phyloP scores from a whole-genome alignment of 768 basidiomycete genomes.

The Suillus clintonianus region DNA sequence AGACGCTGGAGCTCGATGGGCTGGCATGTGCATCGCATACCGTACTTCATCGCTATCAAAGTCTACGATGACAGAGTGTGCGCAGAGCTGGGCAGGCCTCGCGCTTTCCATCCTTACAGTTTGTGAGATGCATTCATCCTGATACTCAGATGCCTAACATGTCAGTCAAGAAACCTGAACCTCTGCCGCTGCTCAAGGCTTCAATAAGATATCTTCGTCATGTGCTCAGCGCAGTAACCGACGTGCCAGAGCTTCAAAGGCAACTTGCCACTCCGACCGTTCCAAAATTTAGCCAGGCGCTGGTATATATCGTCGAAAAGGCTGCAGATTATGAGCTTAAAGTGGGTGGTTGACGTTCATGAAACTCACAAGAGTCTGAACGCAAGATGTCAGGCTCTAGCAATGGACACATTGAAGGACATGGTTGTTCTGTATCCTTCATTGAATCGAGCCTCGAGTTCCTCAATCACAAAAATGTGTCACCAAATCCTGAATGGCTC shows the following conservation, averaged over 20 bases:
- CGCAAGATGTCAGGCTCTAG: constrained; percentile 40
- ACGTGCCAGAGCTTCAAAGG: constrained; percentile 79
- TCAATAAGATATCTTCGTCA: constrained; percentile 62
- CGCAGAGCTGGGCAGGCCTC: constrained; percentile 70
- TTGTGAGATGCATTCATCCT: constrained; percentile 37
- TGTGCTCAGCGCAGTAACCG: constrained; percentile 60
- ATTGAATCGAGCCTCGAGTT: constrained; percentile 56
- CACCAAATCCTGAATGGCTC: constrained; percentile 60
- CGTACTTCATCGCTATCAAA: constrained; percentile 62
- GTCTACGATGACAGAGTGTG: constrained; percentile 63
- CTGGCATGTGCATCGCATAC: constrained; percentile 73
- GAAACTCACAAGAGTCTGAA: background rate
- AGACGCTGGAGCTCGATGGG: constrained; percentile 77
- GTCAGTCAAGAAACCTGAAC: constrained; percentile 64
- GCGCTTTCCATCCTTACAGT: constrained; percentile 71
- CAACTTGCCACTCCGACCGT: constrained; percentile 74
- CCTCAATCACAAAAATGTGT: constrained; percentile 53
- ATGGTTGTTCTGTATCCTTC: constrained; percentile 70
- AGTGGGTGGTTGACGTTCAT: constrained; percentile 34
- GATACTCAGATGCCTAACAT: constrained; percentile 24
- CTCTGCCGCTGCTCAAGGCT: constrained; percentile 57
- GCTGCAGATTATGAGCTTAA: constrained; percentile 52
- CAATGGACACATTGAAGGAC: constrained; percentile 49
- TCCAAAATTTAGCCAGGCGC: constrained; percentile 64
- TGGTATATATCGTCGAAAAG: constrained; percentile 59